Base-by-base conservation (phyloP, 2,329 filamentous ascomycete genomes). In the Rutstroemia sp. region DNA sequence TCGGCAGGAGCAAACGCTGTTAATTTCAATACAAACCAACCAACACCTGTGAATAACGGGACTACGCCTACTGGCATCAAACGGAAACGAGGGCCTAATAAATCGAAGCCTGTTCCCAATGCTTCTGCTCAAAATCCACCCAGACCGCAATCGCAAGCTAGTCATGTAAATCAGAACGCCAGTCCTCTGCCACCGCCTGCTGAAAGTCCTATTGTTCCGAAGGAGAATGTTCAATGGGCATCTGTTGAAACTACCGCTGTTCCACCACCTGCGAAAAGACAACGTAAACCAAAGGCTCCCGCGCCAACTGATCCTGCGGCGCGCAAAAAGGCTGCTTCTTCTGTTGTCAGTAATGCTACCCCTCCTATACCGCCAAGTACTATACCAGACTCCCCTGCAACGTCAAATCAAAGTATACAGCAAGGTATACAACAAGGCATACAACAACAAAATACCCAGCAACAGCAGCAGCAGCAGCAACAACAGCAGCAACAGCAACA, bases 191-290 rank as follows among this genome's bases (percentile, higher is more conserved):
- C 58, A 14, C 52, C 53, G 14, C 49, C 44, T 39, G 56, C 61
- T 45, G 60, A 66, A 8, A 39, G 51, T 39, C 46, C 57, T 10
- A 51, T 60, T 39, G 58, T 54, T 10, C 54, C 62, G 14, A 66
- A 67, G 47, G 63, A 66, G 50, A 54, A 27, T 51, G 54, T 62
- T 34, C 67, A 69, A 56, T 68, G 67, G 62, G 58, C 59, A 46
- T 49, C 63, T 30, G 61, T 66, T 34, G 65, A 65, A 19, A 59
- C 58, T 42, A 61, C 63, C 14, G 57, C 63, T 14, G 57, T 63
- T 38, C 70, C 72, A 12, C 58, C 71, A 2, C 76, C 75, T 57
- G 67, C 71, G 30, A 70, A 70, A 54, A 69, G 73, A 30, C 71
- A 72, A 54, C 66, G 72, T 12, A 75, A 73, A 55, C 65, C 64